Evolutionary conservation across 2,329 filamentous ascomycete genomes (phyloP), one percentile per base, ranked within the genome.

Genomic region (Fusarium subglutinans): DNA sequence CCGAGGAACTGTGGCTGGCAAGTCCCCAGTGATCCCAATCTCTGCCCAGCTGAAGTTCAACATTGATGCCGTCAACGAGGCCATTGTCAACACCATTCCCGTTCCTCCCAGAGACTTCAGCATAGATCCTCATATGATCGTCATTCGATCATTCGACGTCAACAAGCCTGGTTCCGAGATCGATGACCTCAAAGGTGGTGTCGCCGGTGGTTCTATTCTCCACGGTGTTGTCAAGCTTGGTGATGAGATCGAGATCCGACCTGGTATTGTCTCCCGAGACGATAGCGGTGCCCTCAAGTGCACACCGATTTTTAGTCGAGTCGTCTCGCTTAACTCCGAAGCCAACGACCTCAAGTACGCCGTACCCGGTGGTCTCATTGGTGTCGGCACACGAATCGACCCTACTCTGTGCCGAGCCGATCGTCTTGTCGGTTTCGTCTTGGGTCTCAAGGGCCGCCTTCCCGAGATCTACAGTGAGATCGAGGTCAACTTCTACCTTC

Each of bases 151-250:
- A 5, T 99, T 99, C 84, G 96, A 99, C 81, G 97, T 99, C 81
- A 99, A 99, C 91, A 99, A 99, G 90, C 96, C 96, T 47, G 96
- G 96, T 90, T 95, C 96, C 47, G 96, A 98, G 85, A 98, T 99
- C 76, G 96, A 98, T 70, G 96, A 99, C 79, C 89, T 99, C 73
- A 98, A 98, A 90, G 96, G 96, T 82, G 96, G 96, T 90, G 96
- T 99, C 83, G 96, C 96, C 78, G 96, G 96, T 91, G 96, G 96
- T 77, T 95, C 91, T 84, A 98, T 99, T 81, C 87, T 99, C 77
- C 97, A 96, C 82, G 96, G 96, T 89, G 95, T 99, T 66, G 87
- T 99, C 80, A 98, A 98, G 89, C 89, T 98, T 73, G 95, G 95
- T 74, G 96, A 99, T 80, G 96, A 99, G 87, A 97, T 99, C 77